Evolutionary conservation across 345 rosid species (phyloP).

Genomic region (Lepidium didymum): DNA sequence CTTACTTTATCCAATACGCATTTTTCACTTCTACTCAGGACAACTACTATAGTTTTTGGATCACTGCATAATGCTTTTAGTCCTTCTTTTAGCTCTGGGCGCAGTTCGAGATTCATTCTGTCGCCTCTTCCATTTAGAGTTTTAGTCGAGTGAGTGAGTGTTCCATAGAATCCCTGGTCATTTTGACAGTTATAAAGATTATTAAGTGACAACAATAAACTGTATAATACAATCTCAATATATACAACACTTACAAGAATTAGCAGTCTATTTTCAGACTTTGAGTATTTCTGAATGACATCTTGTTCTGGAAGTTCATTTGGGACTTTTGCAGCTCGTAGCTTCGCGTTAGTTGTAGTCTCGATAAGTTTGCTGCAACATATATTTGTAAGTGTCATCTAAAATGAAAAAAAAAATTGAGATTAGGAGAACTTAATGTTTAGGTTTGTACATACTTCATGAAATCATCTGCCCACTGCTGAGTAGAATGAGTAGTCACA

Average conservation of each 20-base stretch:
- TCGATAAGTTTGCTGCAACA: slow-evolving; percentile 71
- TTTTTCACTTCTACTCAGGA: slow-evolving; percentile 81
- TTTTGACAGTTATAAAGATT: background rate
- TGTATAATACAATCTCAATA: background rate
- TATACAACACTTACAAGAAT: slow-evolving; percentile 50
- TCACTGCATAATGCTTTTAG: slow-evolving; percentile 59
- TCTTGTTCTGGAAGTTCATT: slow-evolving; percentile 54
- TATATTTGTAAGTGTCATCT: background rate
- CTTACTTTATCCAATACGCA: slow-evolving; percentile 59
- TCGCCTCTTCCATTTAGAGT: slow-evolving; percentile 65
- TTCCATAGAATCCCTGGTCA: slow-evolving; percentile 87
- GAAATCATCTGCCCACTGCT: slow-evolving; percentile 96
- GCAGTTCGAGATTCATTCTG: slow-evolving; percentile 80
- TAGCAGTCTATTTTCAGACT: slow-evolving; percentile 66
- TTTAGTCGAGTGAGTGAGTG: slow-evolving; percentile 70
- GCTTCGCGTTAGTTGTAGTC: slow-evolving; percentile 67
- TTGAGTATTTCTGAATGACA: slow-evolving; percentile 58
- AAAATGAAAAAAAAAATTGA: background rate
- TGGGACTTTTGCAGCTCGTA: slow-evolving; percentile 63
- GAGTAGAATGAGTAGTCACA: slow-evolving; percentile 79
- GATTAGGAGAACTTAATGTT: background rate
- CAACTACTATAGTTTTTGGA: slow-evolving; percentile 70
- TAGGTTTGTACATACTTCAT: slow-evolving; percentile 52
- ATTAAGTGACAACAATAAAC: background rate
- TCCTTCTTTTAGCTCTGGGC: slow-evolving; percentile 54